Conservation (phyloP, 371 early-diverging fungal genomes). For the Lichtheimia ornata region DNA sequence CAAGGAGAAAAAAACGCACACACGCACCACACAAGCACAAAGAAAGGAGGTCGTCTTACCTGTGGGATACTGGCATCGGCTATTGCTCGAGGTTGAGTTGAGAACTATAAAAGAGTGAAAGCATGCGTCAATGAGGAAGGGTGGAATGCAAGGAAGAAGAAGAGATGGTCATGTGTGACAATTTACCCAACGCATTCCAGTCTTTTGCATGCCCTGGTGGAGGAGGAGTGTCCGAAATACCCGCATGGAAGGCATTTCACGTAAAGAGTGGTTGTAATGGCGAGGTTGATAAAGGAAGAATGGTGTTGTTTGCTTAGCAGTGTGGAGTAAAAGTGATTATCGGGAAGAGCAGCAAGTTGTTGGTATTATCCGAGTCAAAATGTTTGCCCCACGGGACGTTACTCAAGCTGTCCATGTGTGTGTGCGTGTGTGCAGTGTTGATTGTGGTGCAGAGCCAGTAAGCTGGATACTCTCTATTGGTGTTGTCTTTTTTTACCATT, state of each 20-base stretch:
- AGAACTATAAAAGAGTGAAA: neutral
- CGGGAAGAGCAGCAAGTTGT: too few relatives aligned
- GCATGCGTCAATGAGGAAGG: neutral
- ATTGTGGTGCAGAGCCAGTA: too few relatives aligned
- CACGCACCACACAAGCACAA: neutral
- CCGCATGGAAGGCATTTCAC: conserved; percentile 2
- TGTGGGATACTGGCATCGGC: conserved; percentile 14
- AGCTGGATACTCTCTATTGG: too few relatives aligned
- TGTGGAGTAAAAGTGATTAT: too few relatives aligned
- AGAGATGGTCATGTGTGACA: neutral
- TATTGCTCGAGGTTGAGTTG: neutral
- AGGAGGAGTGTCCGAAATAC: neutral
- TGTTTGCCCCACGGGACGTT: too few relatives aligned
- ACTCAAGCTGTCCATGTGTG: too few relatives aligned
- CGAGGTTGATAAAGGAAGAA: too few relatives aligned
- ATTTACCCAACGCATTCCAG: conserved; percentile 88
- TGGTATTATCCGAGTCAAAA: too few relatives aligned
- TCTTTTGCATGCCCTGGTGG: conserved; percentile 26
- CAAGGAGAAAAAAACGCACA: too few relatives aligned
- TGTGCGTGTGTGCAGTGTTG: too few relatives aligned
- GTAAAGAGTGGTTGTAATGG: neutral
- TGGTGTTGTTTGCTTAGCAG: too few relatives aligned
- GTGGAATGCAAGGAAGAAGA: neutral
- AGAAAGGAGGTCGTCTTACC: conserved; percentile 8
- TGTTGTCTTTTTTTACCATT: too few relatives aligned